Evolutionary conservation across 225 moss, liverwort and hornwort genomes (phyloP).

Genomic region (Climacium dendroides): DNA sequence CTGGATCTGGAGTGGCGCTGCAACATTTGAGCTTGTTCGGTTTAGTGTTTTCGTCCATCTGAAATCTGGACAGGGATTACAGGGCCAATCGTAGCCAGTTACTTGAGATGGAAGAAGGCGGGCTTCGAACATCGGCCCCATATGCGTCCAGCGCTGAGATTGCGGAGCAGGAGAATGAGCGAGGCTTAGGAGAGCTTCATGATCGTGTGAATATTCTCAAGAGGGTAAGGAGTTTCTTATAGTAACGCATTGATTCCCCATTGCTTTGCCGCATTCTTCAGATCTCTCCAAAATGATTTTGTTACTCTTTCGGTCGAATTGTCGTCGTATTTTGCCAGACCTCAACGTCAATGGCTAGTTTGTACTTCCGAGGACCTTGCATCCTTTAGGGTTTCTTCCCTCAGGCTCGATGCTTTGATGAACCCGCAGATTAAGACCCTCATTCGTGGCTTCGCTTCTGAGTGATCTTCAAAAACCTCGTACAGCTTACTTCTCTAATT

Average conservation of each 20-base stretch:
- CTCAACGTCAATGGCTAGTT: not conserved
- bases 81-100: constrained; percentile 46
- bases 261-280: not conserved
- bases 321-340: not conserved
- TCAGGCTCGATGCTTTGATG: not conserved
- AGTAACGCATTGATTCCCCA: not conserved
- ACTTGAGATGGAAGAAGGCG: constrained; percentile 52
- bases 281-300: not conserved
- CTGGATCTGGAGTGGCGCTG: not conserved
- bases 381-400: not conserved
- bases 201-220: constrained; percentile 49
- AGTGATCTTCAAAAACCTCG: not conserved
- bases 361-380: not conserved
- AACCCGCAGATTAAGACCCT: not conserved
- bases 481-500: not conserved
- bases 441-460: not conserved
- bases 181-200: constrained; percentile 41
- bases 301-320: not conserved
- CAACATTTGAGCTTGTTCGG: not conserved
- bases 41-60: not conserved
- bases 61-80: constrained; percentile 35
- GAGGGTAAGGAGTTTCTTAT: constrained; percentile 10
- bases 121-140: constrained; percentile 33
- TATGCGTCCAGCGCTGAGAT: constrained; percentile 38
- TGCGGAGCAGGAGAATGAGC: constrained; percentile 60